These are phyloP conservation scores for Diaporthe australafricana DNA, from an alignment of 2,329 filamentous ascomycete genomes.

Conservation along the genomic window DNA sequence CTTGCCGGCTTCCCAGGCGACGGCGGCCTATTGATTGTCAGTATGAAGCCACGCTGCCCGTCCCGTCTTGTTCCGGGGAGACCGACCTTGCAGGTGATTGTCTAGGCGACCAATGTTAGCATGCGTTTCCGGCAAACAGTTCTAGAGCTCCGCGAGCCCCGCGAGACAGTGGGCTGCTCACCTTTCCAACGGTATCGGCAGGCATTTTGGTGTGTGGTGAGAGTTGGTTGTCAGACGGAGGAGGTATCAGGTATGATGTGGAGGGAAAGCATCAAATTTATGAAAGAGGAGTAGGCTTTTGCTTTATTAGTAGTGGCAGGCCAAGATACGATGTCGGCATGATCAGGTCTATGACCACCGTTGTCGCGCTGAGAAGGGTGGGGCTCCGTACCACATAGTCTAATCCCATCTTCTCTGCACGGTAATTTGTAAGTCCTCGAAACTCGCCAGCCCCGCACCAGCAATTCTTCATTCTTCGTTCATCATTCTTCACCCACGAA, in stretches of 20 bases:
- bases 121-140: neutral
- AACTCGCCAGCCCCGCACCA: constrained; percentile 10
- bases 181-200: constrained; percentile 37
- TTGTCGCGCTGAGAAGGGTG: constrained; percentile 9
- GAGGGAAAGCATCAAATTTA: constrained; percentile 31
- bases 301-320: constrained; percentile 15
- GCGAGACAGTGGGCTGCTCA: neutral
- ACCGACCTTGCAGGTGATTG: constrained; percentile 37
- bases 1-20: constrained; percentile 97
- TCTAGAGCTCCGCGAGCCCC: neutral
- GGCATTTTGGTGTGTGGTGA: constrained; percentile 29
- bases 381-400: constrained; percentile 6
- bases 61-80: neutral
- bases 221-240: constrained; percentile 37
- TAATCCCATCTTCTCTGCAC: constrained; percentile 11
- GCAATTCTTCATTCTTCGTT: constrained; percentile 10
- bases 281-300: constrained; percentile 40
- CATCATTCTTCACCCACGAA: neutral
- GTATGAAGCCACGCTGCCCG: neutral
- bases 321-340: constrained; percentile 32
- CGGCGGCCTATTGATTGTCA: constrained; percentile 75
- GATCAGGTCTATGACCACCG: constrained; percentile 23
- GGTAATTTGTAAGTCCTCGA: constrained; percentile 1
- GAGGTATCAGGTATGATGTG: constrained; percentile 40
- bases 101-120: constrained; percentile 29